Evolutionary conservation across 208 protist genomes (phyloP).

Genomic region (Tritrichomonas musculus): DNA sequence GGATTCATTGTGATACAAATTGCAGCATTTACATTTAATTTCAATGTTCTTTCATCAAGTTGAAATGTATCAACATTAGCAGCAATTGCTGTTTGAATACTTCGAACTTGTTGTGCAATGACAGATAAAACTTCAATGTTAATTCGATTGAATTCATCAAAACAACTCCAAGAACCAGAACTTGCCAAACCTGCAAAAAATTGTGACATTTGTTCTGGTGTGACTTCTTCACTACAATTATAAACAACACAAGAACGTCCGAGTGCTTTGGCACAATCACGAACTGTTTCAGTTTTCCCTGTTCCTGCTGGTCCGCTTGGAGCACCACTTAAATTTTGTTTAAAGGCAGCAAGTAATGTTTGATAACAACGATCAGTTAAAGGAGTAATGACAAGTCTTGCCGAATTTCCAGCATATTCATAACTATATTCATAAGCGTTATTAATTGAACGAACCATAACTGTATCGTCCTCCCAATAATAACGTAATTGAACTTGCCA

Average conservation of each 20-base stretch:
- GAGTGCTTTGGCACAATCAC: constrained; percentile 62
- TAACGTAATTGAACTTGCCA: constrained; percentile 89
- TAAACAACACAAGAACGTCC: constrained; percentile 75
- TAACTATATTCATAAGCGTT: constrained; percentile 50
- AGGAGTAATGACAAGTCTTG: constrained; percentile 55
- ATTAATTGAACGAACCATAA: constrained; percentile 52
- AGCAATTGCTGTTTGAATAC: constrained; percentile 52
- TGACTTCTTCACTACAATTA: constrained; percentile 90
- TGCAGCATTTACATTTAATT: constrained; percentile 63
- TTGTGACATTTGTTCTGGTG: constrained; percentile 49
- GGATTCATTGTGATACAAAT: constrained; percentile 76
- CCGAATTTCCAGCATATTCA: constrained; percentile 56
- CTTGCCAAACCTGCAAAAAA: constrained; percentile 50
- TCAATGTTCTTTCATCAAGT: constrained; percentile 53
- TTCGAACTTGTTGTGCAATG: constrained; percentile 52
- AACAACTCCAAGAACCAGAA: constrained; percentile 60
- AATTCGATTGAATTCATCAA: constrained; percentile 66
- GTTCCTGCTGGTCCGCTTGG: constrained; percentile 63
- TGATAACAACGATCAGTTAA: constrained; percentile 64
- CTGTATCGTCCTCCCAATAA: constrained; percentile 70
- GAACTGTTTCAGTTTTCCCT: constrained; percentile 66
- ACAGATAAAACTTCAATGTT: constrained; percentile 57
- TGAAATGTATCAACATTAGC: constrained; percentile 46
- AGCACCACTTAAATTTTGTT: constrained; percentile 60
- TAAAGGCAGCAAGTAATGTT: constrained; percentile 62